Evolutionary conservation across 2,329 filamentous ascomycete genomes (phyloP), one percentile per base, ranked within the genome.

Genomic region (Aspergillus sp.): DNA sequence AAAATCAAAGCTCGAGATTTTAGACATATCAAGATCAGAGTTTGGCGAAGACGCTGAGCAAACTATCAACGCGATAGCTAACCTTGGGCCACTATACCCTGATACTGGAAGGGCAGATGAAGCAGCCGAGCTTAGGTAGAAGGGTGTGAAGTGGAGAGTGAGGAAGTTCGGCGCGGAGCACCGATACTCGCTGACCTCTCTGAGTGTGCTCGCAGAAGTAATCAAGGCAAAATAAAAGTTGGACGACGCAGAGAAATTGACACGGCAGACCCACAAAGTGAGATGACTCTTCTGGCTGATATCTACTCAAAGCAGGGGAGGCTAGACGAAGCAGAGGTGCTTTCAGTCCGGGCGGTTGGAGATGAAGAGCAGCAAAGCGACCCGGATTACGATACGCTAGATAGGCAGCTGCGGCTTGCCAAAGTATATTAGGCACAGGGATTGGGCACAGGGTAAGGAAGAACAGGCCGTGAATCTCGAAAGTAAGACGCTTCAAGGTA

Each of bases 181-280:
- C 57, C 53, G 51, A n/a, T 31, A 61, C 45, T 60, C 66, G 17
- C 41, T 70, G 50, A 51, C 34, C 30, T 54, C 43, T 90, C 59
- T 63, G 25, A 23, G 13, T 34, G 58, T 58, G n/a, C 66, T 72
- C n/a, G 61, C 63, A 3, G 48, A 45, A 17, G 41, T 62, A 7
- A 59, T 62, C 31, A 34, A 41, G 28, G 48, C 19, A 2, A 57
- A 56, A 41, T 52, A 47, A 7, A 61, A 59, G 46, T 49, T 61
- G 23, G 50, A 65, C 43, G 69, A 74, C 57, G 74, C 75, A 2
- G 71, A 75, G 59, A 45, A 64, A 57, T 63, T 75, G 17, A 23
- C 50, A 1, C 23, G 60, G 4, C 54, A 64, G 38, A 61, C 62
- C 25, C 30, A 54, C 56, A 59, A 31, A 49, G 61, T 6, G 46